These are phyloP conservation scores for Aspergillus transmontanensis DNA, from an alignment of 2,329 filamentous ascomycete species.

Conservation along the genomic window DNA sequence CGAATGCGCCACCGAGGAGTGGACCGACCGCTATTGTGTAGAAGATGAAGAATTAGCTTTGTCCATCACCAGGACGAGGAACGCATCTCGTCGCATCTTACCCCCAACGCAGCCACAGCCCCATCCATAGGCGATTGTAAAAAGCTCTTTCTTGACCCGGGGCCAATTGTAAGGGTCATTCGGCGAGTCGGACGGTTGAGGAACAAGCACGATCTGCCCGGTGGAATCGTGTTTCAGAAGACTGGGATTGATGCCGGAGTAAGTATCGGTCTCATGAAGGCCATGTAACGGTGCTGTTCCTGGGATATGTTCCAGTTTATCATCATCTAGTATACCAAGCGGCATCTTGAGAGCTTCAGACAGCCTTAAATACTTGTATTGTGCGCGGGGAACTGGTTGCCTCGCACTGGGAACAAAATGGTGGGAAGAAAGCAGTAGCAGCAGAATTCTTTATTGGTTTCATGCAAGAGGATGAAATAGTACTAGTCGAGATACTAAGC, in stretches of 20 bases:
- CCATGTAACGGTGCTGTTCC: constrained; percentile 30
- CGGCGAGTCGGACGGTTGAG: constrained; percentile 28
- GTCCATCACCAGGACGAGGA: constrained; percentile 40
- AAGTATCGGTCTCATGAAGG: background rate
- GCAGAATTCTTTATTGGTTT: background rate
- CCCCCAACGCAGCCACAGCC: constrained; percentile 46
- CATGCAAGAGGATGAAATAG: background rate
- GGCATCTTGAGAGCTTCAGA: constrained; percentile 26
- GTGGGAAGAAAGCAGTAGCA: background rate
- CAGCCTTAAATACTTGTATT: background rate
- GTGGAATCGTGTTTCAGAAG: constrained; percentile 38
- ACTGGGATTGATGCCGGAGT: constrained; percentile 24
- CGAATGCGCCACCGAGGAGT: background rate
- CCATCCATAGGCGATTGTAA: constrained; percentile 44
- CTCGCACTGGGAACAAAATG: background rate
- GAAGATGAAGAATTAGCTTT: background rate
- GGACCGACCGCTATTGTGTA: background rate
- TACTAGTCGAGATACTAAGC: background rate
- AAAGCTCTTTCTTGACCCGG: constrained; percentile 36
- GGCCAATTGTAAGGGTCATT: constrained; percentile 32
- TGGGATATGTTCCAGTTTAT: constrained; percentile 33
- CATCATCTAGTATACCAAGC: constrained; percentile 33
- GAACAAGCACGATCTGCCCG: constrained; percentile 28
- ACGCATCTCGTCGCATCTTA: constrained; percentile 38
- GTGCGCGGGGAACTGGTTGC: background rate